Percentiles rank a stretch among this genome's conserved stretches.
Evolutionary conservation across 768 basidiomycete genomes (phyloP).

Genomic region (Imleria badia): DNA sequence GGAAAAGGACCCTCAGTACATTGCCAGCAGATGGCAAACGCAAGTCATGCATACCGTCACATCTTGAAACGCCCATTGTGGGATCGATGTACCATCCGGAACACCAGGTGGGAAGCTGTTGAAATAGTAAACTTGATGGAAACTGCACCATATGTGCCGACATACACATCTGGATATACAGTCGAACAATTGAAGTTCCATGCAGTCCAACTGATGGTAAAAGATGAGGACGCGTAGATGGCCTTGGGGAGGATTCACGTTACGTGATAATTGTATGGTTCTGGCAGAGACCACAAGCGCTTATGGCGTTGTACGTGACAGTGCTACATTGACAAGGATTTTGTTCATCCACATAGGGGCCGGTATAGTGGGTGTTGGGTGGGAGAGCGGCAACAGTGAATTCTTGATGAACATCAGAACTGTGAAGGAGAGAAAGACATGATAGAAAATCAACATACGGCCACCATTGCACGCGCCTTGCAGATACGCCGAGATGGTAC

Average conservation of each 20-base stretch:
- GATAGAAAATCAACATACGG: conserved; percentile 32
- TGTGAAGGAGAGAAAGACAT: conserved; percentile 6
- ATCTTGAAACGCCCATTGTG: conserved; percentile 63
- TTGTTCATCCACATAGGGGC: conserved; percentile 32
- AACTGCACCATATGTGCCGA: not conserved
- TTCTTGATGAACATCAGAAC: conserved; percentile 29
- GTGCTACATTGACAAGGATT: conserved; percentile 54
- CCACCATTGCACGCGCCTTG: conserved; percentile 42
- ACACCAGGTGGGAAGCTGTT: conserved; percentile 48
- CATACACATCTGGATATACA: conserved; percentile 31
- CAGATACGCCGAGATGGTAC: conserved; percentile 43
- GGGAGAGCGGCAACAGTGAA: conserved; percentile 42
- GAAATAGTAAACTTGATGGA: not conserved
- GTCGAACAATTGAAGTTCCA: conserved; percentile 51
- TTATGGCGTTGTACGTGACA: conserved; percentile 53
- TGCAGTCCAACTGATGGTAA: conserved; percentile 44
- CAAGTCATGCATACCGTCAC: conserved; percentile 39
- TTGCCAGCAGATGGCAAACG: not conserved
- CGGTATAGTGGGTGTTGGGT: conserved; percentile 23
- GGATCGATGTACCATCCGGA: conserved; percentile 49
- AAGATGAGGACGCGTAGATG: not conserved
- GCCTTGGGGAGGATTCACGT: not conserved
- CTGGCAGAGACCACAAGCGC: conserved; percentile 61
- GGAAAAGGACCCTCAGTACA: conserved; percentile 3
- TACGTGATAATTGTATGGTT: conserved; percentile 39